These are phyloP conservation scores for Lentinula detonsa DNA, from an alignment of 768 basidiomycete species.

Conservation along the genomic window DNA sequence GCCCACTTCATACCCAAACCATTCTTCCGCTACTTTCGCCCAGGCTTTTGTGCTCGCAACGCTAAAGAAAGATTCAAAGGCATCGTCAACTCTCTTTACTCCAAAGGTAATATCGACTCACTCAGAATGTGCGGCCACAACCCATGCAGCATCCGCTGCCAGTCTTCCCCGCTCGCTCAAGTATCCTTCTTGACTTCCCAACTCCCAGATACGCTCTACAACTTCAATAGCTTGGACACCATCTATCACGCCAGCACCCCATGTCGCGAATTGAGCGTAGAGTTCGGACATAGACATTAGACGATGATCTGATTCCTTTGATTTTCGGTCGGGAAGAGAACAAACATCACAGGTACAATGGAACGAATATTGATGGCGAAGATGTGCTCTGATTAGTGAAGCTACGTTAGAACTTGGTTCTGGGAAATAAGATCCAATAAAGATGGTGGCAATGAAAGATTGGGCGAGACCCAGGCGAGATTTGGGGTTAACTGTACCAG, in stretches of 20 bases:
- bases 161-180: slow-evolving; percentile 59
- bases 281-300: slow-evolving; percentile 38
- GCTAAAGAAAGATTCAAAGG: slow-evolving; percentile 21
- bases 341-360: slow-evolving; percentile 54
- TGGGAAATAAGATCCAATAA: not conserved
- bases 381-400: slow-evolving; percentile 31
- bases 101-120: slow-evolving; percentile 25
- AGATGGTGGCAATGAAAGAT: not conserved
- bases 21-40: slow-evolving; percentile 42
- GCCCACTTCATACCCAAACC: slow-evolving; percentile 56
- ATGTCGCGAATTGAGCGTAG: slow-evolving; percentile 39
- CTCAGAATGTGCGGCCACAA: slow-evolving; percentile 61
- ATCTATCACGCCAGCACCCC: slow-evolving; percentile 38
- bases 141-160: slow-evolving; percentile 53
- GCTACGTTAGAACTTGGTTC: not conserved
- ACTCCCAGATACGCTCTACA: slow-evolving; percentile 46
- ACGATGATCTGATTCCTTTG: slow-evolving; percentile 45
- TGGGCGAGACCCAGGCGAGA: not conserved
- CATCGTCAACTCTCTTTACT: not conserved
- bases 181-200: slow-evolving; percentile 60
- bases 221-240: slow-evolving; percentile 44
- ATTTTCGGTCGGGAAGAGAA: slow-evolving; percentile 42
- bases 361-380: slow-evolving; percentile 50
- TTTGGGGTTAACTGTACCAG: not conserved
- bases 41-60: slow-evolving; percentile 39